Percentiles rank a stretch among this genome's conserved stretches.
Evolutionary conservation across 202 grass and related monocot genomes (phyloP).

Genomic region (Setaria italica): DNA sequence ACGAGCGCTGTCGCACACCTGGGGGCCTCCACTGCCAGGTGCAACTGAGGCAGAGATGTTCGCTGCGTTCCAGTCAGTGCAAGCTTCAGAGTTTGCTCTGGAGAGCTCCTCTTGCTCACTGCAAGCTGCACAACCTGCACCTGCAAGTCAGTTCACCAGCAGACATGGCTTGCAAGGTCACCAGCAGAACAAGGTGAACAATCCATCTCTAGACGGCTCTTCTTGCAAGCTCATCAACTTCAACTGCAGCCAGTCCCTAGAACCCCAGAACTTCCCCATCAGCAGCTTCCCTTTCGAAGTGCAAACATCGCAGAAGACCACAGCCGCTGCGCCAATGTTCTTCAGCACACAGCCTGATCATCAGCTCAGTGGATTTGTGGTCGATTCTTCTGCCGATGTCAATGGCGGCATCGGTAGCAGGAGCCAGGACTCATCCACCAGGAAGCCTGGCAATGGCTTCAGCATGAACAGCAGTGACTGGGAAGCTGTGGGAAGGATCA

Average conservation of each 20-base stretch:
- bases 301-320: constrained; percentile 38
- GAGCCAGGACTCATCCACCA: constrained; percentile 37
- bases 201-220: constrained; percentile 32
- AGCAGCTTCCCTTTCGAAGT: constrained; percentile 67
- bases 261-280: constrained; percentile 41
- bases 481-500: constrained; percentile 36
- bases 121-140: constrained; percentile 49
- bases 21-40: constrained; percentile 53
- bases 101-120: constrained; percentile 64
- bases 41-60: constrained; percentile 48
- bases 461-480: constrained; percentile 43
- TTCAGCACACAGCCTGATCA: constrained; percentile 65
- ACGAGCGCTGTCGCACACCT: constrained; percentile 57
- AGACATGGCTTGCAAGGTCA: constrained; percentile 61
- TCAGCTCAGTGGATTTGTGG: constrained; percentile 46
- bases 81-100: constrained; percentile 52
- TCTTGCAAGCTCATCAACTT: constrained; percentile 59
- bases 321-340: constrained; percentile 45
- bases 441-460: constrained; percentile 37
- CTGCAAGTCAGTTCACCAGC: constrained; percentile 36
- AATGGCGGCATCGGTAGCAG: constrained; percentile 29
- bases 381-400: constrained; percentile 43
- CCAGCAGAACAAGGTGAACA: constrained; percentile 45
- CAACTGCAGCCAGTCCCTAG: constrained; percentile 37
- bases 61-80: constrained; percentile 42